Conservation (phyloP, 2,329 filamentous ascomycete species). For the Mollisiaceae sp. region DNA sequence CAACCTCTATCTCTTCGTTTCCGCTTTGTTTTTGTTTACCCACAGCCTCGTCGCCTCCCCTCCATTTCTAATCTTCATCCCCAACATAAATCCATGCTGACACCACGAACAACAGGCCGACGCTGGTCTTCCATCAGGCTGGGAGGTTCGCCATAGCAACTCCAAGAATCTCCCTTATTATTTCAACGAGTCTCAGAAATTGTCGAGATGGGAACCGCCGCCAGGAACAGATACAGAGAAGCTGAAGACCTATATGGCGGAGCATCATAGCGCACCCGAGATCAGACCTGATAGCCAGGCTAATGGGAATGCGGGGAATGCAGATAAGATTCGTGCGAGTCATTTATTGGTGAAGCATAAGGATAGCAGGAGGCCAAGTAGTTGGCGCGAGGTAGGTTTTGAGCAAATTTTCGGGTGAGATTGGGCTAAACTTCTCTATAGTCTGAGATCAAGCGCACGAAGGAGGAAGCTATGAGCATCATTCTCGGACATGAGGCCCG, state of each 20-base stretch:
- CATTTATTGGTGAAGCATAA: constrained; percentile 94
- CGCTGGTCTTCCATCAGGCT: constrained; percentile 81
- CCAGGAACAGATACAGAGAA: constrained; percentile 86
- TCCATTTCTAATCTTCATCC: constrained; percentile 9
- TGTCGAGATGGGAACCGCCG: constrained; percentile 95
- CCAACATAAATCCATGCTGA: constrained; percentile 26
- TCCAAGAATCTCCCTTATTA: constrained; percentile 99
- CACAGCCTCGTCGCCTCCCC: constrained; percentile 7
- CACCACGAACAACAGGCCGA: constrained; percentile 58
- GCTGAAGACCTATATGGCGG: constrained; percentile 92
- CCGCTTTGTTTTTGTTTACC: constrained; percentile 30
- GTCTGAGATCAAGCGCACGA: constrained; percentile 83
- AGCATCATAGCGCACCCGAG: constrained; percentile 72
- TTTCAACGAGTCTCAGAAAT: constrained; percentile 86
- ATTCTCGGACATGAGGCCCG: constrained; percentile 75
- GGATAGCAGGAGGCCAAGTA: constrained; percentile 85
- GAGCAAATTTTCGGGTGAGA: background rate
- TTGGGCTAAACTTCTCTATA: constrained; percentile 37
- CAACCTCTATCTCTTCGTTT: constrained; percentile 3
- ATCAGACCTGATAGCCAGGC: constrained; percentile 46
- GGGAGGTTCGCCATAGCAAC: constrained; percentile 98
- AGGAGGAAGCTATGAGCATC: constrained; percentile 83
- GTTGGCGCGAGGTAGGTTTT: constrained; percentile 77
- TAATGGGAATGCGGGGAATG: constrained; percentile 47
- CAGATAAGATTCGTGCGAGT: constrained; percentile 89